These are phyloP conservation scores for Podospora anserina DNA, from an alignment of 495 filamentous ascomycete genomes.

Conservation along the genomic window DNA sequence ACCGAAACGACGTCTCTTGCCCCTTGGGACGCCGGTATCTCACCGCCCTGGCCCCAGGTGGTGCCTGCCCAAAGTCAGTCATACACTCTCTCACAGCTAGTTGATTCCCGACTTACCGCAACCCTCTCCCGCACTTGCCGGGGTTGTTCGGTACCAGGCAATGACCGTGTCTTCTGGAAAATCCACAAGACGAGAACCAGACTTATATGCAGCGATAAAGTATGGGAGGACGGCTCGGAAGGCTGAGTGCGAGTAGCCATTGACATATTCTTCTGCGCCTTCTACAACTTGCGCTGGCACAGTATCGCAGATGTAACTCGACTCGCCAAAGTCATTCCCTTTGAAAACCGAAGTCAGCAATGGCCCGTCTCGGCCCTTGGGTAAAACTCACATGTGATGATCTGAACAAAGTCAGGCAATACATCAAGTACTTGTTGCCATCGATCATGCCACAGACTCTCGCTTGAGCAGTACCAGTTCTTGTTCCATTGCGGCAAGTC, in stretches of 20 bases:
- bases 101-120: constrained; percentile 35
- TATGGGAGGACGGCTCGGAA: constrained; percentile 55
- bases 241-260: constrained; percentile 37
- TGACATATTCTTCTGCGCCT: constrained; percentile 51
- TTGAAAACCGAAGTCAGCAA: neutral
- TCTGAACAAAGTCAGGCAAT: constrained; percentile 62
- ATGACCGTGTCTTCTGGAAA: constrained; percentile 50
- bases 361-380: neutral
- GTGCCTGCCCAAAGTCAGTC: constrained; percentile 27
- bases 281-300: constrained; percentile 47
- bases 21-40: constrained; percentile 36
- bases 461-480: constrained; percentile 71
- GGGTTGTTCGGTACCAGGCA: constrained; percentile 63
- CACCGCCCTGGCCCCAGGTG: constrained; percentile 47
- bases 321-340: constrained; percentile 79
- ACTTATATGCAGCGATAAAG: constrained; percentile 63
- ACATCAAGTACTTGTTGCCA: constrained; percentile 67
- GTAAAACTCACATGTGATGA: constrained; percentile 40
- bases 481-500: constrained; percentile 67
- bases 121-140: constrained; percentile 31
- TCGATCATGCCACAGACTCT: constrained; percentile 69
- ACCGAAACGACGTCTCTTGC: constrained; percentile 48
- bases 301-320: constrained; percentile 67
- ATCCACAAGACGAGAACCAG: constrained; percentile 41
- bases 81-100: neutral